phyloP scores from a whole-genome alignment of 164 flowering plant genomes.

The Vitis rupestris region DNA sequence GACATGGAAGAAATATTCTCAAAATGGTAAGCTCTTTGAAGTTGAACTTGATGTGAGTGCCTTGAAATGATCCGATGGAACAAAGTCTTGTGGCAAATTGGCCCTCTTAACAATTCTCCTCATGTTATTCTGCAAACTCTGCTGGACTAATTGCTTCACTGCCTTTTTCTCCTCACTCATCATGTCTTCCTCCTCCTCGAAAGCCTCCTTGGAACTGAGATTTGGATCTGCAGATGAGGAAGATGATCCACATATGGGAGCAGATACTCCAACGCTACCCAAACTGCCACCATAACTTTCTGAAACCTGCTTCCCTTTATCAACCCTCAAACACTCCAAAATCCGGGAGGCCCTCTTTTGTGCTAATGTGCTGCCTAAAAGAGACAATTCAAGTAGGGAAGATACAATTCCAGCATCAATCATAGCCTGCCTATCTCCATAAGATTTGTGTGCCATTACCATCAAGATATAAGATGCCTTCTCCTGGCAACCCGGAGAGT shows the following conservation, averaged over 20 bases:
- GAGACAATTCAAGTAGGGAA: slow-evolving; percentile 76
- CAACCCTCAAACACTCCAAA: slow-evolving; percentile 70
- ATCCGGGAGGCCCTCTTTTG: slow-evolving; percentile 96
- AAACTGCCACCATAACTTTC: slow-evolving; percentile 30
- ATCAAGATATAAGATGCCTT: slow-evolving; percentile 75
- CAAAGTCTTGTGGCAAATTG: slow-evolving; percentile 84
- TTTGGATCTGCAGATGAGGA: slow-evolving; percentile 29
- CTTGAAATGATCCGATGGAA: slow-evolving; percentile 82
- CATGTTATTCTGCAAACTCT: slow-evolving; percentile 94
- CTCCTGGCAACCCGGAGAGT: slow-evolving; percentile 88
- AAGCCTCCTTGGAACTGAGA: slow-evolving; percentile 23
- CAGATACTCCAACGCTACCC: slow-evolving; percentile 51
- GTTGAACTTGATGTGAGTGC: slow-evolving; percentile 70
- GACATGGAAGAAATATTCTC: slow-evolving; percentile 21
- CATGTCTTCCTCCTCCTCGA: slow-evolving; percentile 42
- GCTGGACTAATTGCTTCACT: slow-evolving; percentile 86
- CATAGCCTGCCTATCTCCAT: slow-evolving; percentile 79
- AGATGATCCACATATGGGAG: slow-evolving; percentile 67
- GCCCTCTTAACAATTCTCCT: slow-evolving; percentile 87
- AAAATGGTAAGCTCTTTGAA: slow-evolving; percentile 96
- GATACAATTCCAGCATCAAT: slow-evolving; percentile 75
- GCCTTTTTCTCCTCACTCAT: slow-evolving; percentile 91
- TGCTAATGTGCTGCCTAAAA: slow-evolving; percentile 83
- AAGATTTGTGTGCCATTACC: slow-evolving; percentile 94
- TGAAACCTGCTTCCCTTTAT: slow-evolving; percentile 80